phyloP scores from a whole-genome alignment of 2,329 filamentous ascomycete species.

The Penicillium paneum region DNA sequence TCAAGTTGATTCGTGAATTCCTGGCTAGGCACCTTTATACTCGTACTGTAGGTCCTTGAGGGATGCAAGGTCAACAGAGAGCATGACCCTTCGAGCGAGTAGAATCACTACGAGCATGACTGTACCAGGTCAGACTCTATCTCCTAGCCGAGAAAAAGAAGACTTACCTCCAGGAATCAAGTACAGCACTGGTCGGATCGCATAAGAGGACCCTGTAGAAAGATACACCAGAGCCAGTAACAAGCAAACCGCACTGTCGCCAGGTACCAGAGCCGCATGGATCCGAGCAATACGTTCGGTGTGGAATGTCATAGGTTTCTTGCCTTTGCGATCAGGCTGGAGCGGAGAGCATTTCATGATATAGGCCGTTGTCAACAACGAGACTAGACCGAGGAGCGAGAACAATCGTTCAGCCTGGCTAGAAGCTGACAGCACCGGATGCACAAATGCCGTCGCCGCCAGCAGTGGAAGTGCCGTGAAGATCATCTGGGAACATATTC shows the following conservation, averaged over 20 bases:
- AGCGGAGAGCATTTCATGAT: slow-evolving; percentile 34
- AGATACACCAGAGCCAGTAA: slow-evolving; percentile 30
- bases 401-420: slow-evolving; percentile 24
- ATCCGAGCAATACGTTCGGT: slow-evolving; percentile 20
- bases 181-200: slow-evolving; percentile 30
- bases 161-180: slow-evolving; percentile 40
- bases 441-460: slow-evolving; percentile 32
- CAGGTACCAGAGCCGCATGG: slow-evolving; percentile 23
- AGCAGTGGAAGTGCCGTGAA: slow-evolving; percentile 40
- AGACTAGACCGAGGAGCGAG: slow-evolving; percentile 34
- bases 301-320: slow-evolving; percentile 23
- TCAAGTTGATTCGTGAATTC: background rate
- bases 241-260: slow-evolving; percentile 31
- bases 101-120: slow-evolving; percentile 33
- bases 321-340: slow-evolving; percentile 30
- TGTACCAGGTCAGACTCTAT: slow-evolving; percentile 27
- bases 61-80: slow-evolving; percentile 38
- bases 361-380: slow-evolving; percentile 39
- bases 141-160: background rate
- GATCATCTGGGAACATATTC: slow-evolving; percentile 22
- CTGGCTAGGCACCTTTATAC: slow-evolving; percentile 40
- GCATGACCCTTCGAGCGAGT: slow-evolving; percentile 35
- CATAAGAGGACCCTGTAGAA: slow-evolving; percentile 17
- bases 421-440: slow-evolving; percentile 27
- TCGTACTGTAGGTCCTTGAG: slow-evolving; percentile 42